Percentiles rank a stretch among this genome's conserved stretches.
These are phyloP conservation scores for Colletotrichum tamarilloi DNA, from an alignment of 2,329 filamentous ascomycete genomes.

Conservation along the genomic window DNA sequence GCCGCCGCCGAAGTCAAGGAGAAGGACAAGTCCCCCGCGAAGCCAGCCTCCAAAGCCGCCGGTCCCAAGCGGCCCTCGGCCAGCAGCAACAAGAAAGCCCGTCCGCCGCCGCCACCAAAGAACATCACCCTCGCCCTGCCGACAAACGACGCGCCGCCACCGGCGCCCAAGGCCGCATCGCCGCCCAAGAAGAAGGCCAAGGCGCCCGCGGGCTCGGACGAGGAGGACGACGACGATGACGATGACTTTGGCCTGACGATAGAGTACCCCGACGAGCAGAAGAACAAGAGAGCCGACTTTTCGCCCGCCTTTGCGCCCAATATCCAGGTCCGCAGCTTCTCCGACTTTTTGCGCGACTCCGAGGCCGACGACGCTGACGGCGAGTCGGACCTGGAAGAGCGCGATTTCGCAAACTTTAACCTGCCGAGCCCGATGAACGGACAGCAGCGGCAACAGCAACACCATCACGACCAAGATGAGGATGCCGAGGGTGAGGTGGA, in stretches of 20 bases:
- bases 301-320: conserved; percentile 56
- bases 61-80: conserved; percentile 40
- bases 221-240: conserved; percentile 66
- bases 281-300: conserved; percentile 52
- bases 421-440: conserved; percentile 64
- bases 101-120: conserved; percentile 46
- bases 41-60: conserved; percentile 35
- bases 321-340: conserved; percentile 58
- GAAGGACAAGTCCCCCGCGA: conserved; percentile 37
- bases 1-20: background rate
- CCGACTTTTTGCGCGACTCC: conserved; percentile 62
- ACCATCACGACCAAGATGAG: conserved; percentile 40
- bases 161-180: conserved; percentile 31
- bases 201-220: conserved; percentile 55
- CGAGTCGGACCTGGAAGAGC: conserved; percentile 58
- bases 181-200: conserved; percentile 42
- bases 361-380: conserved; percentile 60
- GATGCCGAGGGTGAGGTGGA: conserved; percentile 36
- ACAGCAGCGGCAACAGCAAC: conserved; percentile 42
- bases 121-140: conserved; percentile 53
- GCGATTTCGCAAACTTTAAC: conserved; percentile 55
- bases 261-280: conserved; percentile 65
- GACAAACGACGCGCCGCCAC: conserved; percentile 38
- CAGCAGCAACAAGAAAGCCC: conserved; percentile 35
- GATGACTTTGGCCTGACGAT: conserved; percentile 68